These are phyloP conservation scores for Leishmania tropica DNA, from an alignment of 208 protist genomes.

Conservation along the genomic window DNA sequence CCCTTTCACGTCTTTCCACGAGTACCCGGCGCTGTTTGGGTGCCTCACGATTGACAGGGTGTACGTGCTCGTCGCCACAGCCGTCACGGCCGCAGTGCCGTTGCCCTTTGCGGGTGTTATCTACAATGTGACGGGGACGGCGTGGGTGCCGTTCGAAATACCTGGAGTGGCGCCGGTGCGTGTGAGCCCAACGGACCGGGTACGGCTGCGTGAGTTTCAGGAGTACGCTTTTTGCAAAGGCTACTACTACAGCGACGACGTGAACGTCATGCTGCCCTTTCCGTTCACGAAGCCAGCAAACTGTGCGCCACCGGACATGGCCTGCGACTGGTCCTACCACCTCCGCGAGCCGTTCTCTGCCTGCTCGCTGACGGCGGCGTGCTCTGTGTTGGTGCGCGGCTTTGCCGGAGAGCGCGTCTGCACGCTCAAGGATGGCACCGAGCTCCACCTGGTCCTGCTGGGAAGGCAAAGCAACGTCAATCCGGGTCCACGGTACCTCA, in stretches of 20 bases:
- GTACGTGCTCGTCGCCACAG: slow-evolving; percentile 81
- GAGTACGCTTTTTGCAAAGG: slow-evolving; percentile 67
- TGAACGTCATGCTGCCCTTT: slow-evolving; percentile 72
- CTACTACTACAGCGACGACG: slow-evolving; percentile 87
- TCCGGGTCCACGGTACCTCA: slow-evolving; percentile 81
- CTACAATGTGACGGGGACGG: slow-evolving; percentile 59
- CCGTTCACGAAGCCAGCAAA: slow-evolving; percentile 50
- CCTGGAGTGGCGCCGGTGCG: slow-evolving; percentile 57
- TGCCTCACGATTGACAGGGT: slow-evolving; percentile 68
- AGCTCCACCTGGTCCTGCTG: slow-evolving; percentile 69
- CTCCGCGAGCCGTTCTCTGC: slow-evolving; percentile 57
- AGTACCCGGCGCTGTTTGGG: slow-evolving; percentile 80
- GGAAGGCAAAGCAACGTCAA: slow-evolving; percentile 83
- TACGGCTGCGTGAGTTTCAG: slow-evolving; percentile 71
- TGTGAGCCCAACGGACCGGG: slow-evolving; percentile 52
- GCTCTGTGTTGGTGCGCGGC: slow-evolving; percentile 74
- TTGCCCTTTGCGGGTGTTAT: slow-evolving; percentile 68
- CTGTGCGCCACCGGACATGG: slow-evolving; percentile 41
- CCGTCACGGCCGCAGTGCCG: slow-evolving; percentile 33
- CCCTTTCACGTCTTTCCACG: slow-evolving; percentile 59
- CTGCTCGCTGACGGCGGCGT: slow-evolving; percentile 41
- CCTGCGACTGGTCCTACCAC: slow-evolving; percentile 79
- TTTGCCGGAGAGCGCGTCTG: slow-evolving; percentile 63
- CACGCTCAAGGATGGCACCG: slow-evolving; percentile 37
- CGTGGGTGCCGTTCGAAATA: slow-evolving; percentile 77